Base-by-base conservation (phyloP, 2,329 filamentous ascomycete species). In the Ustulina deusta region DNA sequence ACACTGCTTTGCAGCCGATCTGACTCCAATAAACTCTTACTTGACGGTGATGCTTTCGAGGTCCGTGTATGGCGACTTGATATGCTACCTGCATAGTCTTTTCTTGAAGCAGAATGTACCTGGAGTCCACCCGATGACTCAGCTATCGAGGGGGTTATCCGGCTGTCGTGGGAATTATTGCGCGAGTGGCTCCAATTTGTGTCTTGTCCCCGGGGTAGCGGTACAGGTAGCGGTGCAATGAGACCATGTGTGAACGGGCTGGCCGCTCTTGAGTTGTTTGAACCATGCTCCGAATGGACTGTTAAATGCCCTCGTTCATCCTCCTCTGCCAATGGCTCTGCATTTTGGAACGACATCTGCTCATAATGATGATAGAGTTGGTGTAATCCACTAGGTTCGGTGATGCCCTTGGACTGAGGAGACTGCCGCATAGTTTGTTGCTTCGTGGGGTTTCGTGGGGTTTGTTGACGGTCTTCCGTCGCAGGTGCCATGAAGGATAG, bases 281-380 rank as follows among this genome's bases (percentile, higher is more conserved):
- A 62, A n/a, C 57, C 54, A 54, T 63, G 69, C 42, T 69, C 63
- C 3, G 69, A 25, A 13, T 51, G 63, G 44, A 69, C 51, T 20
- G 66, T 46, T 55, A 46, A 61, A 17, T 61, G 51, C 13, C 63
- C 55, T 38, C 52, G 62, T 17, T 72, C 69, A 29, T 65, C 69
- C 46, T 74, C 69, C 32, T 73, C 69, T 11, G 73, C 70, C 25
- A 52, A 48, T 10, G 11, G 22, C 20, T 75, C 71, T 36, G 75
- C 74, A 20, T 84, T 77, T 15, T 82, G 82, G 64, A 86, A 83
- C 0, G 85, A 84, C 80, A 84, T 84, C 70, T 87, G 82, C 74
- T 89, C 87, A 72, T 89, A 88, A 72, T 89, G 85, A 63, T 86
- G 80, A 72, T 89, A 88, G 2, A 89, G 78, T 60, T 83, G 83